Evolutionary conservation across 2,329 filamentous ascomycete genomes (phyloP), one percentile per base, ranked within the genome.

Genomic region (Mariannaea elegans): DNA sequence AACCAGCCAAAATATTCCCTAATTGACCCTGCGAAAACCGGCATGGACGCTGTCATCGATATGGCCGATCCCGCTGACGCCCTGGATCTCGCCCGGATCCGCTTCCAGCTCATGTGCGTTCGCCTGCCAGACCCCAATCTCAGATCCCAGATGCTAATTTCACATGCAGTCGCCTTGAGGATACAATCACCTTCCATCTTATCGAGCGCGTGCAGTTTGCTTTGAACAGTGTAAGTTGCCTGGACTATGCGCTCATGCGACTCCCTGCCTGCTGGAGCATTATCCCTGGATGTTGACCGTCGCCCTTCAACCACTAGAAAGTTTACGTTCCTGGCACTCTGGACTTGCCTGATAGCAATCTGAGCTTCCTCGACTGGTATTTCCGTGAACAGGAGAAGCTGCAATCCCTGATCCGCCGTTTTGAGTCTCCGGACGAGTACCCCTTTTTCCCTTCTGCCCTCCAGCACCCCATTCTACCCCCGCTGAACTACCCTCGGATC

Each of bases 131-230:
- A 14, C 14, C 32, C 32, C 32, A 41, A 41, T 44, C n/a, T 18
- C 31, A 29, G 23, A 21, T 53, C 23, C 56, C 21, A 56, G 38
- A 36, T 45, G 48, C 64, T 69, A 32, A 71, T 50, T 14, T 39
- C 38, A n/a, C 16, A 9, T 8, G 39, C 72, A 99, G 95, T 73
- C 95, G 95, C 18, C 85, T 98, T 16, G 95, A 99, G 81, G 95
- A 99, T 75, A 98, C 94, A 62, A 98, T 99, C 73, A 97, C 92
- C 67, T 97, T 97, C 78, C 91, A 97, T 78, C 84, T 99, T 36
- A 98, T 98, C 73, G 95, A 99, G 80, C 90, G 95, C 38, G 94
- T 94, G n/a, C 95, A 99, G 77, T 99, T 98, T 77, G 93, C 94
- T 4, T 85, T 96, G 65, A 98, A 97, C 80, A 82, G 75, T 73